Base-by-base conservation (phyloP, 2,329 filamentous ascomycete species). In the Hymenoscyphus albidus region DNA sequence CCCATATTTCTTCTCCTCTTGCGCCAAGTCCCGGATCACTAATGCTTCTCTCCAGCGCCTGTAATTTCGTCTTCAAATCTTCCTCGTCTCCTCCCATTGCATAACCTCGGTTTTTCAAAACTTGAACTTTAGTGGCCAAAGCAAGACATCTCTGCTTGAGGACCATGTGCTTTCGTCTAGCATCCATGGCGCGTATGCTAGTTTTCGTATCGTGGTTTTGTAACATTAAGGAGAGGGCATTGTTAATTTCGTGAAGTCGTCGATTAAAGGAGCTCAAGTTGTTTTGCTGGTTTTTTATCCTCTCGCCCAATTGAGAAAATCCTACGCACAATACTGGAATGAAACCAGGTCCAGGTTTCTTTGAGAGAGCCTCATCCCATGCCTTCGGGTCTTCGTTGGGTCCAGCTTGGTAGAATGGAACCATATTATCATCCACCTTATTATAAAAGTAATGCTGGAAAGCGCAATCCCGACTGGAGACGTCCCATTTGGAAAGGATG, bases 391-490 rank as follows among this genome's bases (percentile, higher is more conserved):
- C 88, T 74, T 95, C 92, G 70, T 85, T 81, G 1, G 86, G 80
- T 16, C 85, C 81, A 1, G 90, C 90, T 68, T 88, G 85, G 77
- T 90, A 93, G 76, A 90, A 93, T 12, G 90, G 90, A n/a, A 89
- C 88, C 74, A 85, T 84, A 61, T 86, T 84, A 72, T 90, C 86
- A 68, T 90, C 88, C 68, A 93, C 90, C 70, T 91, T 87, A 78
- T 95, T 95, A 82, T 95, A 96, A 76, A 95, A 92, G 80, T 94
- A 94, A 74, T 90, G 82, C 76, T 92, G 90, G 79, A 95, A 92
- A 35, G 85, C 85, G 71, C 90, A 93, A 74, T 86, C 86, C 27
- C 86, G 82, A 75, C 82, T 84, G 32, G 82, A 77, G 0, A 90
- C 87, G 67, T 90, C 83, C 91, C 91, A 95, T 78, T 93, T 93